phyloP scores from a whole-genome alignment of 495 filamentous ascomycete genomes.

The Neurospora sp. region DNA sequence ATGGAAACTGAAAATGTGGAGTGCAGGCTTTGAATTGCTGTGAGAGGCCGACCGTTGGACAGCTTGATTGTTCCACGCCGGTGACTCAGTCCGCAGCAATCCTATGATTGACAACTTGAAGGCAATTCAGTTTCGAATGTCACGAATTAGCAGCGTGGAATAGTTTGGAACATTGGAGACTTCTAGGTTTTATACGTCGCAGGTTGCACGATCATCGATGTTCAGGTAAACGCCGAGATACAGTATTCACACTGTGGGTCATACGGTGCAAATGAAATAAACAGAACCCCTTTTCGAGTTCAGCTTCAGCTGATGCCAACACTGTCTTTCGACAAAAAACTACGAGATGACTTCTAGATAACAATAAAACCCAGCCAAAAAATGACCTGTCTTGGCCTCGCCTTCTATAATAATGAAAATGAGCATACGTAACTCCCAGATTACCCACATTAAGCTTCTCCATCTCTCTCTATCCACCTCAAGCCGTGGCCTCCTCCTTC shows the following conservation, averaged over 20 bases:
- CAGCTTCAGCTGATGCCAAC: background rate
- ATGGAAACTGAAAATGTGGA: background rate
- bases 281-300: background rate
- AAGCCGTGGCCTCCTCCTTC: background rate
- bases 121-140: background rate
- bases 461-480: background rate
- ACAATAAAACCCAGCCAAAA: background rate
- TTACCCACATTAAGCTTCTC: background rate
- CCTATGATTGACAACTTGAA: background rate
- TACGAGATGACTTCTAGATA: background rate
- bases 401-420: background rate
- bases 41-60: background rate
- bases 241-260: background rate
- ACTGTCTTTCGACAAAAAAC: background rate
- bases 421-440: background rate
- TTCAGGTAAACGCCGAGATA: background rate
- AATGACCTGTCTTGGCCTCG: background rate
- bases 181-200: background rate
- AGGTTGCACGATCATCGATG: background rate
- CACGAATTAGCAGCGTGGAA: background rate
- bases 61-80: background rate
- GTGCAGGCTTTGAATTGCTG: background rate
- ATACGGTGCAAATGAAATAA: background rate
- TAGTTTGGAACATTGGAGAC: too few species aligned
- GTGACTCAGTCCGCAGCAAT: background rate